phyloP scores from a whole-genome alignment of 352 stramenopile species.

The Pythium pyrilobum region DNA sequence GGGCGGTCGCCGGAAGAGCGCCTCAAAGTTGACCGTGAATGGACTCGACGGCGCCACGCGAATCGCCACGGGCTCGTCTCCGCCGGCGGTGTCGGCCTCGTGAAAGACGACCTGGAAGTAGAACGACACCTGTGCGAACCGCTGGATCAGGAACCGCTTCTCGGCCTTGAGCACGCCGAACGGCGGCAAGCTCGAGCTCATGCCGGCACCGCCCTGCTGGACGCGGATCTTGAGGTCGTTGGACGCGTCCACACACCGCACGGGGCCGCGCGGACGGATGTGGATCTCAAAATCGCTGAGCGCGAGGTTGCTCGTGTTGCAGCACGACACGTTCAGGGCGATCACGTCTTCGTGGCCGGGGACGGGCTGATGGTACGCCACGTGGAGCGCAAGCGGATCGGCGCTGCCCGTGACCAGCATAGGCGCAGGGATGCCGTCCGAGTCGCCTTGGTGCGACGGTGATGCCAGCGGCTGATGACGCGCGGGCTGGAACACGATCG shows the following conservation, averaged over 20 bases:
- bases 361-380: constrained; percentile 49
- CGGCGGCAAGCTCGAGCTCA: constrained; percentile 35
- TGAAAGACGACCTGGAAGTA: constrained; percentile 58
- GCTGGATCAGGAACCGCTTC: constrained; percentile 63
- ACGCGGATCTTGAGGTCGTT: constrained; percentile 61
- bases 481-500: constrained; percentile 4
- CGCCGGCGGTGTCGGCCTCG: constrained; percentile 17
- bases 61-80: constrained; percentile 21
- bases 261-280: constrained; percentile 33
- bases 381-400: constrained; percentile 53
- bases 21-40: constrained; percentile 16
- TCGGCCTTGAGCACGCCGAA: constrained; percentile 58
- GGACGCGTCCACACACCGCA: constrained; percentile 44
- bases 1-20: constrained; percentile 7
- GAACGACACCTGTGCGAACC: constrained; percentile 48
- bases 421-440: neutral
- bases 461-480: neutral
- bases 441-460: neutral
- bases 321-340: constrained; percentile 42
- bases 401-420: constrained; percentile 44
- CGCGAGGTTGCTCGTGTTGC: constrained; percentile 60
- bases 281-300: constrained; percentile 65
- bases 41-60: constrained; percentile 14
- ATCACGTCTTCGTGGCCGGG: constrained; percentile 42
- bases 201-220: constrained; percentile 26